Conservation (phyloP, 495 filamentous ascomycete genomes). For the Ramalina peruviana region DNA sequence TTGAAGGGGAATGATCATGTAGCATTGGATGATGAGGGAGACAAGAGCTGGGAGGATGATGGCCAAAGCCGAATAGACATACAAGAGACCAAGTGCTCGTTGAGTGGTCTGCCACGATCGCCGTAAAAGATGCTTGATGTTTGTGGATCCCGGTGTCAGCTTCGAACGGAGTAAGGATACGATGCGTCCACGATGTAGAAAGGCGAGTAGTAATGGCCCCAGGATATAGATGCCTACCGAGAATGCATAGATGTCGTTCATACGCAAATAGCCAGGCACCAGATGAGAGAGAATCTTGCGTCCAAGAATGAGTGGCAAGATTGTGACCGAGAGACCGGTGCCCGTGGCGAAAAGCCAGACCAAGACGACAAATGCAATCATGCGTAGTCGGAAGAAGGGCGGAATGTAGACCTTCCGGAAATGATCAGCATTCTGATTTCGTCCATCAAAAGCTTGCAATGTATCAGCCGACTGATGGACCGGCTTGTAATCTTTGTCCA, state of each 20-base stretch:
- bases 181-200: slow-evolving; percentile 33
- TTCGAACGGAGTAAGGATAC: slow-evolving; percentile 5
- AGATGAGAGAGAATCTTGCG: slow-evolving; percentile 55
- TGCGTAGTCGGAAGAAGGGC: slow-evolving; percentile 64
- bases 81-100: slow-evolving; percentile 37
- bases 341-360: slow-evolving; percentile 90
- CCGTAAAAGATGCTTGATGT: slow-evolving; percentile 4
- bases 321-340: slow-evolving; percentile 79
- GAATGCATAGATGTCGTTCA: slow-evolving; percentile 95
- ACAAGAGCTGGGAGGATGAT: slow-evolving; percentile 73
- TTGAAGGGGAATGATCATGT: slow-evolving; percentile 76
- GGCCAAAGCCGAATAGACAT: slow-evolving; percentile 56
- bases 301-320: slow-evolving; percentile 78
- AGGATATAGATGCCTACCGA: slow-evolving; percentile 73
- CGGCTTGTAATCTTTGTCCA: slow-evolving; percentile 54
- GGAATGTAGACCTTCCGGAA: slow-evolving; percentile 83
- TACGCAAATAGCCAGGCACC: slow-evolving; percentile 50
- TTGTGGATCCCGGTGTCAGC: slow-evolving; percentile 14
- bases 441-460: slow-evolving; percentile 50
- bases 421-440: slow-evolving; percentile 34
- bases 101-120: slow-evolving; percentile 4
- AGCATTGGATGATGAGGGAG: slow-evolving; percentile 72
- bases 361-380: slow-evolving; percentile 71
- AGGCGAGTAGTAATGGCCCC: slow-evolving; percentile 45
- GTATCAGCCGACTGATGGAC: slow-evolving; percentile 45